Conservation (phyloP, 1,284 basidiomycete species). For the Cutaneotrichosporon cyanovorans region DNA sequence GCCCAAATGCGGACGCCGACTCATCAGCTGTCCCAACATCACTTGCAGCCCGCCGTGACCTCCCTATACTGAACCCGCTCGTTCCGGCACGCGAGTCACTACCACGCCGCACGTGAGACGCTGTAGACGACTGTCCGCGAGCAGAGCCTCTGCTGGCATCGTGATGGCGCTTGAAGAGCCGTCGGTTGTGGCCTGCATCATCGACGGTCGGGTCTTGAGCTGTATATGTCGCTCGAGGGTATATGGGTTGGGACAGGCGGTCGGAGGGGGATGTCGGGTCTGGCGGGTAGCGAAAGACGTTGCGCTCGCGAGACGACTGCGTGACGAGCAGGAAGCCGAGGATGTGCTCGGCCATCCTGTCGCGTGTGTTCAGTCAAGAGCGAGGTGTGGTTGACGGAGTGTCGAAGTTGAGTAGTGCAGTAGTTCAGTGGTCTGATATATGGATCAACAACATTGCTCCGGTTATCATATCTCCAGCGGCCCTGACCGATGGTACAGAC, state of each 20-base stretch:
- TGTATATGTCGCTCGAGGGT: constrained; percentile 36
- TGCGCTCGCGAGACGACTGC: constrained; percentile 31
- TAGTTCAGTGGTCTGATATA: too few species aligned
- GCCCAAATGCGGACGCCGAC: neutral
- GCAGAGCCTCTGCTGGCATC: neutral
- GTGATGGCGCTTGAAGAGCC: neutral
- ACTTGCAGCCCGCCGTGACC: neutral
- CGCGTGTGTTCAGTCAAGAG: too few species aligned
- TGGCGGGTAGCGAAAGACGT: constrained; percentile 41
- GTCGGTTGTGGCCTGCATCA: neutral
- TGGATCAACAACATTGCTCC: too few species aligned
- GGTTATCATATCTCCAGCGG: too few species aligned
- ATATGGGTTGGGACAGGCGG: constrained; percentile 40
- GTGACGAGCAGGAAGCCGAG: constrained; percentile 43
- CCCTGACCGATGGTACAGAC: too few species aligned
- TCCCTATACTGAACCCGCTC: neutral
- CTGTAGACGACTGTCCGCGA: neutral
- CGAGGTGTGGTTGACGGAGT: too few species aligned
- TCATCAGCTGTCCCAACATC: neutral
- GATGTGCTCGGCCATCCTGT: constrained; percentile 40
- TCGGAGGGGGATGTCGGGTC: constrained; percentile 36
- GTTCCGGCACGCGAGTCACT: neutral
- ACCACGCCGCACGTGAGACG: neutral
- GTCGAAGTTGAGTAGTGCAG: too few species aligned
- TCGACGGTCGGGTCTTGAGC: constrained; percentile 26